Conservation (phyloP, 73 alveolate species). For the Effrenium voratum region DNA sequence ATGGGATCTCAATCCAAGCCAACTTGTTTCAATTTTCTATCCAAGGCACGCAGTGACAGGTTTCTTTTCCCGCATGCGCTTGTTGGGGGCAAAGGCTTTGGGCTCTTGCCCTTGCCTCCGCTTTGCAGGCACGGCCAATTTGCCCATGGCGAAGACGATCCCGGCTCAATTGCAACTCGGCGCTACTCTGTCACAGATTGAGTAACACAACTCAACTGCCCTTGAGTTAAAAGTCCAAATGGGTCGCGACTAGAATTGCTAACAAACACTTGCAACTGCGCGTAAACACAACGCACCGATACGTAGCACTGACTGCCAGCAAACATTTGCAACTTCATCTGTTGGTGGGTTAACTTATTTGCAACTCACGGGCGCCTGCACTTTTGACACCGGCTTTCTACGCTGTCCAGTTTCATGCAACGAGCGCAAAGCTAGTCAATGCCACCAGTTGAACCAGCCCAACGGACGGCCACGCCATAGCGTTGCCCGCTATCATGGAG, state of each 20-base stretch:
- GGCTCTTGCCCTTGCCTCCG: too few relatives aligned
- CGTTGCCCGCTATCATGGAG: conserved; percentile 17
- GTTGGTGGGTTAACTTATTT: not conserved
- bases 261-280: not conserved
- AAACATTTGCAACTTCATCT: not conserved
- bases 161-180: too few relatives aligned
- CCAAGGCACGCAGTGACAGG: too few relatives aligned
- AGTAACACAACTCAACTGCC: too few relatives aligned
- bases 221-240: too few relatives aligned
- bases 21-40: too few relatives aligned
- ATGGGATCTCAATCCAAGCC: not conserved
- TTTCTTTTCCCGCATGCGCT: too few relatives aligned
- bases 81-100: too few relatives aligned
- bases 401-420: not conserved
- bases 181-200: too few relatives aligned
- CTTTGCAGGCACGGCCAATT: too few relatives aligned
- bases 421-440: not conserved
- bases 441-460: conserved; percentile 27
- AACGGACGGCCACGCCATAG: not conserved
- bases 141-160: too few relatives aligned
- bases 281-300: not conserved
- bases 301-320: not conserved
- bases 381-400: not conserved
- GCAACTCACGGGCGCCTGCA: not conserved
- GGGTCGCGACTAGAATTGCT: not conserved